These are phyloP conservation scores for Proliferodiscus dingleyae DNA, from an alignment of 2,329 filamentous ascomycete genomes.

Conservation along the genomic window DNA sequence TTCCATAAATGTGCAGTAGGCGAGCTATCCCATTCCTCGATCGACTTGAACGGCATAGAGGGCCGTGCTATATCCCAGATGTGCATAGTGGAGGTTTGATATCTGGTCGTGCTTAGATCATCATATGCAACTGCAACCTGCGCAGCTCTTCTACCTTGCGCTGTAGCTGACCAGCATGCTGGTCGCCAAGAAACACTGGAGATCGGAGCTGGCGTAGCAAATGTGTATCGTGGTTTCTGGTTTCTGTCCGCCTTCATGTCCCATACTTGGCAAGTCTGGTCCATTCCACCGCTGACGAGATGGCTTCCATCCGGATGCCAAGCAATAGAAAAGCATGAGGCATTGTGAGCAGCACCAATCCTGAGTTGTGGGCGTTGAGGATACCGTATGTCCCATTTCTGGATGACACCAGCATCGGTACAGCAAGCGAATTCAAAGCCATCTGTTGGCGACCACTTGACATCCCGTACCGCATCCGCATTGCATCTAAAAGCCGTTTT, in stretches of 20 bases:
- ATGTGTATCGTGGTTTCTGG: slow-evolving; percentile 59
- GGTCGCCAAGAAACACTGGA: slow-evolving; percentile 59
- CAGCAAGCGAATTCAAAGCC: slow-evolving; percentile 60
- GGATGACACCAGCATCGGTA: slow-evolving; percentile 55
- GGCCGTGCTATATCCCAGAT: slow-evolving; percentile 66
- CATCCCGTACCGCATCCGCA: slow-evolving; percentile 53
- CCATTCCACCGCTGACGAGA: slow-evolving; percentile 57
- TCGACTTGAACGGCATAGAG: slow-evolving; percentile 61
- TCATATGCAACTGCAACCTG: slow-evolving; percentile 61
- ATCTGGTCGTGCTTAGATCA: slow-evolving; percentile 47
- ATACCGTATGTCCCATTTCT: slow-evolving; percentile 62
- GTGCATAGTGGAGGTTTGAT: slow-evolving; percentile 55
- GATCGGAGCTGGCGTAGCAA: slow-evolving; percentile 57
- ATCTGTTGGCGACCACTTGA: slow-evolving; percentile 61
- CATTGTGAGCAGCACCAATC: slow-evolving; percentile 59
- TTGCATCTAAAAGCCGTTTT: slow-evolving; percentile 36
- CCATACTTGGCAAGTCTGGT: slow-evolving; percentile 61
- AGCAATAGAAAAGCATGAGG: slow-evolving; percentile 53
- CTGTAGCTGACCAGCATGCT: slow-evolving; percentile 59
- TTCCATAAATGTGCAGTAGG: slow-evolving; percentile 59
- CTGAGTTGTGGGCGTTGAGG: slow-evolving; percentile 48
- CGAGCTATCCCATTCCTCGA: slow-evolving; percentile 54
- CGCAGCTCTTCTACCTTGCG: slow-evolving; percentile 53
- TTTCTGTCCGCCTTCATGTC: slow-evolving; percentile 57
- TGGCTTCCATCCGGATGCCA: slow-evolving; percentile 68